Evolutionary conservation across 106 monocot genomes (phyloP), one percentile per base, ranked within the genome.

Genomic region (Dioscorea alata): DNA sequence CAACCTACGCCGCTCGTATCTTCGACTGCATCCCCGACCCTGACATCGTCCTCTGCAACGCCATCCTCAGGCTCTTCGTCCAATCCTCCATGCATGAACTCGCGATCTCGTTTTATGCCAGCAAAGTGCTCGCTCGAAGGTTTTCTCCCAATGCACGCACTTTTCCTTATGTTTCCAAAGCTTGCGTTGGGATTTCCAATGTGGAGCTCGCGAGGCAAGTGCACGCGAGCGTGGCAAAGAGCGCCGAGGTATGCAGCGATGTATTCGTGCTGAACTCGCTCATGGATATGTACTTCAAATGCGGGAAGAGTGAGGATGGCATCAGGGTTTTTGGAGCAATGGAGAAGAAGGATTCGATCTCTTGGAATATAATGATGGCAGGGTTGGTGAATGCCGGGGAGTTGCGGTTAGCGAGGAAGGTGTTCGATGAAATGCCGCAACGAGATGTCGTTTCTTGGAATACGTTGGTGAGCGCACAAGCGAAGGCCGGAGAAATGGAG

Each of bases 331-430:
- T 87, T 58, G 60, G 67, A 25, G 35, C 23, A 17, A 79, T 85
- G 23, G 63, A 63, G 23, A 22, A 59, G 17, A 60, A 56, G 60
- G 72, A 86, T 50, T 25, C 75, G 8, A 74, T 76, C 21, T 69
- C 88, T 23, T 83, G 83, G 85, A 93, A 85, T 42, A 70, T 80
- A 2, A 32, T 88, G 69, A 33, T 85, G 15, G 49, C 73, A 14
- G 76, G 74, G 7, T 31, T 80, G 13, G 15, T 81, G 51, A 42
- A 22, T 13, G n/a, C 25, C 6, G 71, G 75, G 1, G 74, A 75
- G 56, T 16, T 75, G 50, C 31, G 12, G 13, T 4, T 35, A 0
- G 74, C 74, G 17, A 14, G 17, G 64, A 54, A 59, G 13, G 9
- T 85, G 61, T 85, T 85, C 33, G 67, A 79, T 42, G 54, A 49